Conservation (phyloP, 768 basidiomycete species). For the Tylopilus sp. region DNA sequence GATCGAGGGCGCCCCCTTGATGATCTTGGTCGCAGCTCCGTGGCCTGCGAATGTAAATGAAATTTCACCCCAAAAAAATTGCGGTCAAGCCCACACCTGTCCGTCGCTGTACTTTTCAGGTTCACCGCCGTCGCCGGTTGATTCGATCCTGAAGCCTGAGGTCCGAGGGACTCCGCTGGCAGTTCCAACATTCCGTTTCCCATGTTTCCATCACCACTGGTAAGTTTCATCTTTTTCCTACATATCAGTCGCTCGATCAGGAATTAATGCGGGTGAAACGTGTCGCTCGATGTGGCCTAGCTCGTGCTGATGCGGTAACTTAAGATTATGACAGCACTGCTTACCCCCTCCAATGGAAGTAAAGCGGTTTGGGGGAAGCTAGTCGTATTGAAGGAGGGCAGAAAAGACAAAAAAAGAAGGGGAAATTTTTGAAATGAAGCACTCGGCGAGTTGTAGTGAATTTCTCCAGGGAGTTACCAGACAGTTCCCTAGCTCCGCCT, state of each 20-base stretch:
- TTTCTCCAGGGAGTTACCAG: neutral
- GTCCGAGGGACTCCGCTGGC: slow-evolving; percentile 13
- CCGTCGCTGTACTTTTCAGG: neutral
- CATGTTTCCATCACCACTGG: slow-evolving; percentile 18
- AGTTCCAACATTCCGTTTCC: neutral
- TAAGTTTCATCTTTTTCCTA: slow-evolving; percentile 15
- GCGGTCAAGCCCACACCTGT: too few relatives aligned
- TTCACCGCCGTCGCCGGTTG: neutral
- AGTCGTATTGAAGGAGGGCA: neutral
- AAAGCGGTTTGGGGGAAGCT: slow-evolving; percentile 1
- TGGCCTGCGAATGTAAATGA: too few relatives aligned
- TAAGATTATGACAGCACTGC: slow-evolving; percentile 7
- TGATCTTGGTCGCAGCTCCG: neutral
- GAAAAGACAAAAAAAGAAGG: neutral
- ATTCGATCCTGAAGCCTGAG: slow-evolving; percentile 10
- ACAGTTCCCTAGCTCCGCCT: slow-evolving; percentile 1
- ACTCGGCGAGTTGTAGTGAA: too few relatives aligned
- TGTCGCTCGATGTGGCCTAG: slow-evolving; percentile 10
- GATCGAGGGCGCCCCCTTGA: neutral
- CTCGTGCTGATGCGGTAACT: slow-evolving; percentile 7
- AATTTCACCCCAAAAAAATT: too few relatives aligned
- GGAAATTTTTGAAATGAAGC: neutral
- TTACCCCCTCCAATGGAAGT: slow-evolving; percentile 15
- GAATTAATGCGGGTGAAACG: slow-evolving; percentile 26
- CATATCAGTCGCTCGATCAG: slow-evolving; percentile 14